Evolutionary conservation across 768 basidiomycete species (phyloP).

Genomic region (Crassisporium funariophilum): DNA sequence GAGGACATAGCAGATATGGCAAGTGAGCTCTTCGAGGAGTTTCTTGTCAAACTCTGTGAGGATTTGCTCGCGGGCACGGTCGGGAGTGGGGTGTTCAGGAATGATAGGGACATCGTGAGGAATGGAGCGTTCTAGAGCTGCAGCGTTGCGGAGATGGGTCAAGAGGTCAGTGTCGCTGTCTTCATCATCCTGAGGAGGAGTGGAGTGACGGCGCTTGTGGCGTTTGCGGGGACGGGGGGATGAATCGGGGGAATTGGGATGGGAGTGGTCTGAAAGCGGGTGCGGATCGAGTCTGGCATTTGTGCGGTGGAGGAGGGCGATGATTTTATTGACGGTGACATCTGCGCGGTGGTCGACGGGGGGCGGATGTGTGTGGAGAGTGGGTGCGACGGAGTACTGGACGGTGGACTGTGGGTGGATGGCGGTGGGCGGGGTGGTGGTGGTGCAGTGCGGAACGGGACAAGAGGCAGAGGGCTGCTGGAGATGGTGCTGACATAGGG

Average conservation of each 20-base stretch:
- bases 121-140: constrained; percentile 30
- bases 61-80: constrained; percentile 23
- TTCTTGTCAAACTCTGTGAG: constrained; percentile 57
- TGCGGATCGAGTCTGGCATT: constrained; percentile 12
- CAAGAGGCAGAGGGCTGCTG: constrained; percentile 29
- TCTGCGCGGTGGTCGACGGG: constrained; percentile 36
- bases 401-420: constrained; percentile 45
- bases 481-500: constrained; percentile 66
- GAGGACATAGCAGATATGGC: constrained; percentile 89
- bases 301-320: constrained; percentile 41
- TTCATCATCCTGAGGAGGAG: constrained; percentile 14
- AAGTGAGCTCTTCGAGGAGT: constrained; percentile 71
- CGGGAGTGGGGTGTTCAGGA: constrained; percentile 22
- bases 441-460: constrained; percentile 35
- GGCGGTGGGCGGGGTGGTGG: constrained; percentile 29
- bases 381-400: constrained; percentile 26
- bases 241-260: constrained; percentile 13
- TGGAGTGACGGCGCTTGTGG: constrained; percentile 21
- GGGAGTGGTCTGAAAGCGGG: constrained; percentile 22
- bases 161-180: constrained; percentile 36
- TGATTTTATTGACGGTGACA: constrained; percentile 59
- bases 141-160: constrained; percentile 36
- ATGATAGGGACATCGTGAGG: constrained; percentile 34
- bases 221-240: constrained; percentile 31
- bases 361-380: constrained; percentile 28